Evolutionary conservation across 768 basidiomycete species (phyloP), one percentile per base, ranked within the genome.

Genomic region (Gelatoporia subvermispora): DNA sequence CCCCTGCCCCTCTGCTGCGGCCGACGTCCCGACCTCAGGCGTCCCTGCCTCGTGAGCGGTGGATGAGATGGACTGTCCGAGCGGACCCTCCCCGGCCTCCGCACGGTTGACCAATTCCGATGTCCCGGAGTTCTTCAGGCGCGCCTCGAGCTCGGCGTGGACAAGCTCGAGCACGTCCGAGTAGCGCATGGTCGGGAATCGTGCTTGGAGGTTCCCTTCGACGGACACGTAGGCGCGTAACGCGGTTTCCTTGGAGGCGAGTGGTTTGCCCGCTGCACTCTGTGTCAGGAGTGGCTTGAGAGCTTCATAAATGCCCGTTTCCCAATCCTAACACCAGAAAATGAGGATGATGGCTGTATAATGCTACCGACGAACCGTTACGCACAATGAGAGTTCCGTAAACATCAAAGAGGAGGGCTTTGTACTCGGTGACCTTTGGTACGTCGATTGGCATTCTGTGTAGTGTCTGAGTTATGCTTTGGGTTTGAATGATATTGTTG

Each of bases 361-460:
- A 10, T 21, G 22, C 40, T 31, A 2, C 34, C 21, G 9, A 17
- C 17, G 24, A 8, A 22, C 10, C 3, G 8, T 3, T 8, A 62
- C 72, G 44, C 62, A 81, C 81, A 38, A 79, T 67, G 43, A 89
- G 77, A 1, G 88, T 90, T 3, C 83, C 87, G 53, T 88, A 89
- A 51, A 85, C 82, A 54, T 91, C 88, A 60, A 87, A 85, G 41
- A 87, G 68, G 37, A 89, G 73, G 20, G 74, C 75, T 49, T 70
- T 72, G 62, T 56, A 65, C 39, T 65, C 55, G 2, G 60, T 46
- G 35, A 66, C 38, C 24, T 41, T 48, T 4, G 28, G 28, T 31
- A 13, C 13, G 28, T 13, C 13, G 28, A 13, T 7, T 13, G 28
- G 13, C 28, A 31, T 31, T 13, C 7, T 31, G 5, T 13, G 28